phyloP scores from a whole-genome alignment of 2,329 filamentous ascomycete genomes.

The Aspergillus sclerotialis region DNA sequence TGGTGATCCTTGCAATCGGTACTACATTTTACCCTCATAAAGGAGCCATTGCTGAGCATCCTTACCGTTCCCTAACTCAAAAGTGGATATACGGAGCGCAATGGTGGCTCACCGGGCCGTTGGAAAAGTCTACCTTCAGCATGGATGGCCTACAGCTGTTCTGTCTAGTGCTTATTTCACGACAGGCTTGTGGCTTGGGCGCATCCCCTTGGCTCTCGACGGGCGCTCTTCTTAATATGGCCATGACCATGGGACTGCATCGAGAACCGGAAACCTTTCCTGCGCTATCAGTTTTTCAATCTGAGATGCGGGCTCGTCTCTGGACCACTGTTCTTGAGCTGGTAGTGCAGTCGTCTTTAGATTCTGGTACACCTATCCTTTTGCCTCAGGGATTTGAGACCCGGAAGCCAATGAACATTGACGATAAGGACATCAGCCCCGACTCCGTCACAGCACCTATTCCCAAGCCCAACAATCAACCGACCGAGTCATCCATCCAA shows the following conservation, averaged over 20 bases:
- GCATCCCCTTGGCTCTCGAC: constrained; percentile 13
- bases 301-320: constrained; percentile 10
- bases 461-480: constrained; percentile 6
- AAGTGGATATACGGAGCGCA: constrained; percentile 28
- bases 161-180: constrained; percentile 26
- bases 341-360: constrained; percentile 8
- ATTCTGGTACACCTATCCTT: constrained; percentile 6
- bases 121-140: constrained; percentile 20
- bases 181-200: constrained; percentile 20
- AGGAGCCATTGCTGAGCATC: constrained; percentile 5
- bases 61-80: constrained; percentile 7
- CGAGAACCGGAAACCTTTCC: constrained; percentile 17
- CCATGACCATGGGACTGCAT: constrained; percentile 25
- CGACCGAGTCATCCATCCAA: constrained; percentile 18
- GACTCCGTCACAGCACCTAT: constrained; percentile 6
- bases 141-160: constrained; percentile 27
- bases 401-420: constrained; percentile 16
- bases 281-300: constrained; percentile 9
- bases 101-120: constrained; percentile 29
- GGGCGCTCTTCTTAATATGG: constrained; percentile 15
- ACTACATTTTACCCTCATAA: constrained; percentile 16
- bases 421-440: constrained; percentile 18
- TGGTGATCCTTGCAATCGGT: constrained; percentile 27
- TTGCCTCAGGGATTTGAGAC: constrained; percentile 5
- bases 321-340: constrained; percentile 14